Conservation (phyloP, 768 basidiomycete species). For the Dentipellis fragilis region DNA sequence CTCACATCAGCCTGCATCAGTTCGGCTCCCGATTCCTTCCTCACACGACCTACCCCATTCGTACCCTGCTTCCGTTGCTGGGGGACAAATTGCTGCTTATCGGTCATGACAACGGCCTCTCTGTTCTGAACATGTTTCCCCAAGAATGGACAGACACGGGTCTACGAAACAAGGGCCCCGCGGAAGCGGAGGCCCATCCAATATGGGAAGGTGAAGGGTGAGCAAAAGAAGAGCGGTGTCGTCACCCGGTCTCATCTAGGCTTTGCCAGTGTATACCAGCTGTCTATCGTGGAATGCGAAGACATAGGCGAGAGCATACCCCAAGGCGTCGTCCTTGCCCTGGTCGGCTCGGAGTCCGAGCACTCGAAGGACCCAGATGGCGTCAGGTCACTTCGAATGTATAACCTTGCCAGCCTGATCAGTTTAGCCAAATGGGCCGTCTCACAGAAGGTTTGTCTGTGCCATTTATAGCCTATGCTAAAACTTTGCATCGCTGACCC, state of each 20-base stretch:
- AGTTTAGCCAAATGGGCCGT: conserved; percentile 70
- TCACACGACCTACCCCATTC: conserved; percentile 65
- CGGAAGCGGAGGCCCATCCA: conserved; percentile 54
- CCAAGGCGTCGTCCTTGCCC: conserved; percentile 67
- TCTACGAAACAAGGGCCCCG: conserved; percentile 42
- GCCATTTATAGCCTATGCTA: not conserved
- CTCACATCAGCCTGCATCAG: conserved; percentile 58
- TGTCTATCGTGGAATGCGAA: conserved; percentile 61
- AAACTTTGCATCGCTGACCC: not conserved
- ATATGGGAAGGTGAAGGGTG: conserved; percentile 79
- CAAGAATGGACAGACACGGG: conserved; percentile 47
- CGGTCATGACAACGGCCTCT: conserved; percentile 72
- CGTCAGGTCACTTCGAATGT: conserved; percentile 62
- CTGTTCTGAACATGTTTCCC: conserved; percentile 77
- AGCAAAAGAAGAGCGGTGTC: conserved; percentile 14
- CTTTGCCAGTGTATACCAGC: conserved; percentile 55
- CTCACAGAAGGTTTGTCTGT: conserved; percentile 44
- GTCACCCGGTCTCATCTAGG: not conserved
- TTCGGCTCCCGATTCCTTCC: conserved; percentile 85
- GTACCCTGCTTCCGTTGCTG: conserved; percentile 62
- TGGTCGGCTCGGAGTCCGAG: conserved; percentile 57
- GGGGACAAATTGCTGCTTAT: conserved; percentile 61
- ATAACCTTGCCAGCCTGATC: conserved; percentile 65
- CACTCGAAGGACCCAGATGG: conserved; percentile 47
- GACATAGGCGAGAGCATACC: conserved; percentile 45